phyloP scores from a whole-genome alignment of 2,329 filamentous ascomycete genomes.

The Pseudopithomyces chartarum region DNA sequence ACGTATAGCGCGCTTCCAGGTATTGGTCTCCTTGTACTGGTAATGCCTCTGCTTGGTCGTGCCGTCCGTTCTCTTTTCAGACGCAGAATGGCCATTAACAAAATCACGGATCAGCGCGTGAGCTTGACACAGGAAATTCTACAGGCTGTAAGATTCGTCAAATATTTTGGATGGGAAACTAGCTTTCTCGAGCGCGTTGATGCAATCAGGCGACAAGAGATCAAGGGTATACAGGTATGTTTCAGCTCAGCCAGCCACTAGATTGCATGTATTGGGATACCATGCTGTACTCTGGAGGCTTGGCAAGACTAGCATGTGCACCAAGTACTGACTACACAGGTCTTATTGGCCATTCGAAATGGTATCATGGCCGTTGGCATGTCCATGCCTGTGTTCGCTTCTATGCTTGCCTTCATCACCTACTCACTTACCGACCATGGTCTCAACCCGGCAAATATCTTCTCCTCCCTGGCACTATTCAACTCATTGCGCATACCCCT shows the following conservation, averaged over 20 bases:
- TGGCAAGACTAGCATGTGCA: background rate
- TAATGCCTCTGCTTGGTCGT: slow-evolving; percentile 75
- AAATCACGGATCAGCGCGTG: slow-evolving; percentile 90
- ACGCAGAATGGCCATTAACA: slow-evolving; percentile 82
- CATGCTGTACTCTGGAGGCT: background rate
- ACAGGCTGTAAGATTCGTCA: slow-evolving; percentile 90
- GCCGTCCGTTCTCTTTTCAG: slow-evolving; percentile 78
- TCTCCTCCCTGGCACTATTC: slow-evolving; percentile 93
- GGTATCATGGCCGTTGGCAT: slow-evolving; percentile 83
- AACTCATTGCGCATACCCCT: slow-evolving; percentile 89
- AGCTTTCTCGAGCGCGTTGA: slow-evolving; percentile 80
- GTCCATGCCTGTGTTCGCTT: slow-evolving; percentile 89
- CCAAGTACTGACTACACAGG: slow-evolving; percentile 53
- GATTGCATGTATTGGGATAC: slow-evolving; percentile 52
- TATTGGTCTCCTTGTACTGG: slow-evolving; percentile 79
- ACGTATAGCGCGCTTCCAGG: slow-evolving; percentile 89
- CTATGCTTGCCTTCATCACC: slow-evolving; percentile 93
- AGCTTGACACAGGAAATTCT: slow-evolving; percentile 91
- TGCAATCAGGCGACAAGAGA: slow-evolving; percentile 75
- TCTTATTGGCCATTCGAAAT: slow-evolving; percentile 81
- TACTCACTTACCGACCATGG: slow-evolving; percentile 67
- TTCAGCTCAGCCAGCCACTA: slow-evolving; percentile 36
- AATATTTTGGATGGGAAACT: slow-evolving; percentile 94
- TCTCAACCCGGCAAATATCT: slow-evolving; percentile 77
- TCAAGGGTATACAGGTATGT: slow-evolving; percentile 52